Conservation (phyloP, 306 rosid species). For the Prosopis cineraria region DNA sequence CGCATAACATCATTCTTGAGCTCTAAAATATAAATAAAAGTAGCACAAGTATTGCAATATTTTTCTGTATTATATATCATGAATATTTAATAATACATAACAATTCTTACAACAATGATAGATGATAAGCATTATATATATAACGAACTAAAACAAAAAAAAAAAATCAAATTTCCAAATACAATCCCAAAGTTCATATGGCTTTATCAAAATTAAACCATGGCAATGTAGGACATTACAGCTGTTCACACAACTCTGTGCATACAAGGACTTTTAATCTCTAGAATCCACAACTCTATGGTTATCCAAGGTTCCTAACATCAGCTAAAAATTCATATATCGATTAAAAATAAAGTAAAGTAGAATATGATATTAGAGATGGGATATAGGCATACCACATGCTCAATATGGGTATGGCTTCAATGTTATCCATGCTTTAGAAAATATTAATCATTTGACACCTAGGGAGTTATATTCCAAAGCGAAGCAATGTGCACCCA, state of each 20-base stretch:
- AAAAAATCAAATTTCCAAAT: not conserved
- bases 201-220: not conserved
- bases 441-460: not conserved
- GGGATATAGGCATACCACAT: not conserved
- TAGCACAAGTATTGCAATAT: not conserved
- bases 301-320: not conserved
- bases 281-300: not conserved
- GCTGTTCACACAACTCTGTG: not conserved
- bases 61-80: not conserved
- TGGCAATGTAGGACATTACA: not conserved
- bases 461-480: not conserved
- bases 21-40: not conserved
- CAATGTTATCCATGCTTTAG: not conserved
- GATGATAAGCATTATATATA: not conserved
- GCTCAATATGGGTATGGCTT: not conserved
- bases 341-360: not conserved
- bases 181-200: not conserved
- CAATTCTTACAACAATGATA: not conserved
- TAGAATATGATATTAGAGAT: not conserved
- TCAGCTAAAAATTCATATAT: not conserved
- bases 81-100: not conserved
- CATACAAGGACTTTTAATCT: not conserved
- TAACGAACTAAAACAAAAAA: not conserved
- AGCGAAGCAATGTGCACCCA: conserved; percentile 3
- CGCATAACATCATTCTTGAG: not conserved